phyloP scores from a whole-genome alignment of 192 early-diverging fungal species.

The Coemansia sp. region DNA sequence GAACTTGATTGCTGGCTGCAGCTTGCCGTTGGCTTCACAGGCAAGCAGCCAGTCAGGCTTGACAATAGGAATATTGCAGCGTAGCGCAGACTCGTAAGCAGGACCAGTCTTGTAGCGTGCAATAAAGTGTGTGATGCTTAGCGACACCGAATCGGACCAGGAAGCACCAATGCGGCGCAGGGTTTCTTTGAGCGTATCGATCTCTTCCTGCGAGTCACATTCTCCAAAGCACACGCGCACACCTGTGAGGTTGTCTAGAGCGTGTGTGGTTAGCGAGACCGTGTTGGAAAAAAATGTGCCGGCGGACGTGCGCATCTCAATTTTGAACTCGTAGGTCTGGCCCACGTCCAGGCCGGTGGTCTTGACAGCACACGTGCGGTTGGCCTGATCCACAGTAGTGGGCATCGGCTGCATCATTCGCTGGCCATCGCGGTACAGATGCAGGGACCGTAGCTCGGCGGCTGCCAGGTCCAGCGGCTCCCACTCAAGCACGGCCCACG shows the following conservation, averaged over 20 bases:
- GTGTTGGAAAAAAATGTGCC: conserved; percentile 78
- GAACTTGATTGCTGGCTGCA: conserved; percentile 67
- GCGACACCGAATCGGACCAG: conserved; percentile 79
- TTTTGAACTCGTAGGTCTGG: conserved; percentile 84
- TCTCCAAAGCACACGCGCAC: conserved; percentile 93
- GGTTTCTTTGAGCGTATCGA: conserved; percentile 71
- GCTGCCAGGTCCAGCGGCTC: conserved; percentile 79
- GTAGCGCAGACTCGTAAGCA: conserved; percentile 83
- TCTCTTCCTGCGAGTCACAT: conserved; percentile 73
- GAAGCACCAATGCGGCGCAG: conserved; percentile 81
- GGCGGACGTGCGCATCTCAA: conserved; percentile 91
- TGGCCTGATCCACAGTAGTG: conserved; percentile 28
- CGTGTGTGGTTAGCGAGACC: conserved; percentile 78
- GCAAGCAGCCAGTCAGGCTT: conserved; percentile 93
- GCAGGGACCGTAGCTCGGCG: conserved; percentile 79
- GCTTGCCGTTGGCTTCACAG: conserved; percentile 84
- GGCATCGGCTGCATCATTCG: conserved; percentile 66
- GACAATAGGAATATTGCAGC: conserved; percentile 91
- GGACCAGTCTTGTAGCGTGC: conserved; percentile 79
- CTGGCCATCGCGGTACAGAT: conserved; percentile 87
- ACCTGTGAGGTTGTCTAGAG: conserved; percentile 96
- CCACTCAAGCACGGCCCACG: conserved; percentile 89
- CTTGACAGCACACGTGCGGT: conserved; percentile 56
- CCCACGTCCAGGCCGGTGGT: conserved; percentile 87
- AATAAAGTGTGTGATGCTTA: conserved; percentile 90